Evolutionary conservation across 2,329 filamentous ascomycete genomes (phyloP), one percentile per base, ranked within the genome.

Genomic region (Aspergillus novofumigatus): DNA sequence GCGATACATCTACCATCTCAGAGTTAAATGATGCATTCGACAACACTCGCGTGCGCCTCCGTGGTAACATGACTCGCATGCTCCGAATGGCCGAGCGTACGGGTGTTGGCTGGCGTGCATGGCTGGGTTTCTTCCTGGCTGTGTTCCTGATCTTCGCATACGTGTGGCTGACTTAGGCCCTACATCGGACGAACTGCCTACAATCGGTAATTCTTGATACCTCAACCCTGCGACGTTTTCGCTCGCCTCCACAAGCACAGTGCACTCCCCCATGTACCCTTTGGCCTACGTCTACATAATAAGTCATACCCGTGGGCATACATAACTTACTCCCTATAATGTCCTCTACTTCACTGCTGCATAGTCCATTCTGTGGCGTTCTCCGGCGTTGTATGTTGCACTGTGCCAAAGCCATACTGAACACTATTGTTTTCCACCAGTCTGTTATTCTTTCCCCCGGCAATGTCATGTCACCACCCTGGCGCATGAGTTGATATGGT

Each of bases 21-120:
- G 91, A 97, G 67, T 96, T 99, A 88, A 97, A 97, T 75, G 91
- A 96, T 69, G 84, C 86, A 4, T 99, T 97, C 71, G 93, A 97
- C 72, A 86, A 84, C 67, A 95, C 93, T 53, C 81, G 92, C 35
- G 77, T 92, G 53, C 85, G 90, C 62, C 79, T 99, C 60, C 84
- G 87, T 48, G 92, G 93, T 54, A 97, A 95, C 20, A 97, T 99
- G 94, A 96, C 91, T 72, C 83, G 92, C 58, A 99, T 99, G 94
- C 77, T 97, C 63, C 72, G 93, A 54, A 99, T 99, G 94, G 94
- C 94, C 4, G 85, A 97, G 78, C 83, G 86, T 67, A 96, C 92
- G 2, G 94, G 94, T n/a, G 88, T 99, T 9, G 88, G 92, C 68
- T 99, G 94, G 94, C 93, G 85, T 76, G 89, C 92, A 56, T 99